Evolutionary conservation across 2,329 filamentous ascomycete genomes (phyloP).

Genomic region (Clonostachys chloroleuca): DNA sequence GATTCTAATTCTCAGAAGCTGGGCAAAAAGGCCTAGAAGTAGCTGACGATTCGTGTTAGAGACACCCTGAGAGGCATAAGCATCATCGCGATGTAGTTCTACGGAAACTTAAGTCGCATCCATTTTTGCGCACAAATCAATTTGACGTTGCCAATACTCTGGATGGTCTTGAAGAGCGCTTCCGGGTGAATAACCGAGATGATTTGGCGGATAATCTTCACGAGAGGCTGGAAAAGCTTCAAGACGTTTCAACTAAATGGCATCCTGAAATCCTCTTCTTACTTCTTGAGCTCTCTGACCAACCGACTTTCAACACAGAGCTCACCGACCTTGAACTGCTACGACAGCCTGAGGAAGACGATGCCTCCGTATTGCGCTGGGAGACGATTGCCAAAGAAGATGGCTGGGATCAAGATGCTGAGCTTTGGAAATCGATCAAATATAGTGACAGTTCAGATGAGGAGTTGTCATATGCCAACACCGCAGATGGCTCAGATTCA

Average conservation of each 20-base stretch:
- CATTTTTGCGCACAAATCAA: slow-evolving; percentile 65
- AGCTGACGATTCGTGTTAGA: slow-evolving; percentile 5
- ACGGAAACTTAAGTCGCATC: slow-evolving; percentile 47
- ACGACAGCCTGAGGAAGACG: slow-evolving; percentile 31
- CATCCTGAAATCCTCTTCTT: slow-evolving; percentile 77
- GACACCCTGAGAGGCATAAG: slow-evolving; percentile 29
- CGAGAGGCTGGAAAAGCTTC: slow-evolving; percentile 23
- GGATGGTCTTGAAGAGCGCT: slow-evolving; percentile 78
- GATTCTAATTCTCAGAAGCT: no score
- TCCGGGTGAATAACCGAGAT: slow-evolving; percentile 75
- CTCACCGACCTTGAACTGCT: slow-evolving; percentile 59
- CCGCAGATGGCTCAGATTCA: background rate
- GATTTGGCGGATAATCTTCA: slow-evolving; percentile 70
- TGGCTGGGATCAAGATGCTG: slow-evolving; percentile 60
- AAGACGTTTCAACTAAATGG: slow-evolving; percentile 48
- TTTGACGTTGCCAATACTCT: slow-evolving; percentile 66
- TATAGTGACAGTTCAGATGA: slow-evolving; percentile 65
- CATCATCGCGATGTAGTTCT: slow-evolving; percentile 42
- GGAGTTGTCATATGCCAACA: slow-evolving; percentile 17
- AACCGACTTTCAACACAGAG: slow-evolving; percentile 66
- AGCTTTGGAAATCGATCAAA: slow-evolving; percentile 67
- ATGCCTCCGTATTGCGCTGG: slow-evolving; percentile 62
- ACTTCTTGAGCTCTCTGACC: slow-evolving; percentile 76
- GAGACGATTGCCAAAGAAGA: slow-evolving; percentile 74
- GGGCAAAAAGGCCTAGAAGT: background rate